These are phyloP conservation scores for Lophiotrema nucula DNA, from an alignment of 495 filamentous ascomycete species.

Conservation along the genomic window DNA sequence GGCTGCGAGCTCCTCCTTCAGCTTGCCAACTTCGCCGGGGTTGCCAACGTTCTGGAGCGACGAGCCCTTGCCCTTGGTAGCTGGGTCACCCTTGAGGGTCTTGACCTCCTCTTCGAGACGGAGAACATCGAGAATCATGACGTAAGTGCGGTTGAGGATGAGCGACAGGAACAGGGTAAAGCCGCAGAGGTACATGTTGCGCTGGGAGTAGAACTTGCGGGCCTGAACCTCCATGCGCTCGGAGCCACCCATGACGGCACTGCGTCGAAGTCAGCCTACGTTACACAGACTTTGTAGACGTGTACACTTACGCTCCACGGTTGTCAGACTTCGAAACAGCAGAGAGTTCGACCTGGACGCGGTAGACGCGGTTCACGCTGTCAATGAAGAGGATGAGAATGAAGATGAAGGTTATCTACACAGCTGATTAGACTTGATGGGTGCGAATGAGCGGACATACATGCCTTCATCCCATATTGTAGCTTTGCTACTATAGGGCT, in stretches of 20 bases:
- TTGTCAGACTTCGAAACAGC: constrained; percentile 56
- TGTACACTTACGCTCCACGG: constrained; percentile 44
- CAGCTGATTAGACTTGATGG: constrained; percentile 24
- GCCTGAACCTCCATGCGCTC: constrained; percentile 98
- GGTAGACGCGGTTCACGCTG: constrained; percentile 97
- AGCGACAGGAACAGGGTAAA: constrained; percentile 98
- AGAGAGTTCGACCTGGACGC: constrained; percentile 85
- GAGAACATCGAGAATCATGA: constrained; percentile 91
- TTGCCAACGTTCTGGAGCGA: constrained; percentile 63
- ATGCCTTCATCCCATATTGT: constrained; percentile 76
- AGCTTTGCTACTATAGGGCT: constrained; percentile 76
- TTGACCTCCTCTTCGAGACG: constrained; percentile 92
- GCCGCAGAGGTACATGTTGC: constrained; percentile 99
- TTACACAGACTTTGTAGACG: too few relatives aligned
- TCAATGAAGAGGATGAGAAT: constrained; percentile 97
- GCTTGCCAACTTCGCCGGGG: constrained; percentile 70
- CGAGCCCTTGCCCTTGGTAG: constrained; percentile 65
- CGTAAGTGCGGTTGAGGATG: constrained; percentile 98
- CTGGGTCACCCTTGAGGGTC: constrained; percentile 75
- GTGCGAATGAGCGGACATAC: constrained; percentile 1
- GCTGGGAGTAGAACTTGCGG: constrained; percentile 99
- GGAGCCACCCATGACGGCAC: constrained; percentile 69
- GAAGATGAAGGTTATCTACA: constrained; percentile 94
- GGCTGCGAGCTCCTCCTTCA: constrained; percentile 55
- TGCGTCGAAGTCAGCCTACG: too few relatives aligned